A percentile compares a stretch with the other conserved stretches of the same genome.
These are phyloP conservation scores for Hypoxylon sp. DNA, from an alignment of 2,329 filamentous ascomycete species.

Conservation along the genomic window DNA sequence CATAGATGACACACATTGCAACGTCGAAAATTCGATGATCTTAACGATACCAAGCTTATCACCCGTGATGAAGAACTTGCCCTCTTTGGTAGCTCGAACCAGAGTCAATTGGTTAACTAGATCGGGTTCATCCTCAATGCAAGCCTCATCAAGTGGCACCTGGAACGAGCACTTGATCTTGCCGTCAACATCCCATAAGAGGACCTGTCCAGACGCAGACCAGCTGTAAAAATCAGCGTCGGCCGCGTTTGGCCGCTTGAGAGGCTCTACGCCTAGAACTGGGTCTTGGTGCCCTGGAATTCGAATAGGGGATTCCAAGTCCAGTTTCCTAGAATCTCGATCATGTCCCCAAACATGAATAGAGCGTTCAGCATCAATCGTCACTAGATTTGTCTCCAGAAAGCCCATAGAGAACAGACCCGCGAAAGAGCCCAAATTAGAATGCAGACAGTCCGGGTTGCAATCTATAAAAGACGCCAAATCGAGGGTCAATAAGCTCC, in stretches of 20 bases:
- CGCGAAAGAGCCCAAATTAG: constrained; percentile 49
- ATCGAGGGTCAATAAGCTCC: constrained; percentile 63
- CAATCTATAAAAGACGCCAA: constrained; percentile 59
- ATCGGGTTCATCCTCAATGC: constrained; percentile 60
- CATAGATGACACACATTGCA: constrained; percentile 71
- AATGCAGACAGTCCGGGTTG: constrained; percentile 51
- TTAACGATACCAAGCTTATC: constrained; percentile 87
- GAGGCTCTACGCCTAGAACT: constrained; percentile 75
- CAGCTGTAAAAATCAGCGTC: constrained; percentile 86
- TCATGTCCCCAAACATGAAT: constrained; percentile 72
- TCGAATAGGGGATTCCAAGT: constrained; percentile 55
- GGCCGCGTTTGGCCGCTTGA: constrained; percentile 67
- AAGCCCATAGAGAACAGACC: constrained; percentile 75
- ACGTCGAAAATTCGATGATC: constrained; percentile 70
- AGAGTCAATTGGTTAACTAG: constrained; percentile 66
- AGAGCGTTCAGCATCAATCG: constrained; percentile 77
- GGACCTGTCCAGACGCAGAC: constrained; percentile 80
- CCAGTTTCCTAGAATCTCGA: constrained; percentile 52
- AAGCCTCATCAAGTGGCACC: constrained; percentile 73
- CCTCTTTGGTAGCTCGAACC: constrained; percentile 67
- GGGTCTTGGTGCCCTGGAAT: constrained; percentile 71
- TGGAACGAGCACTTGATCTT: constrained; percentile 69
- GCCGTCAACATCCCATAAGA: constrained; percentile 84
- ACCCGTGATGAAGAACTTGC: constrained; percentile 77
- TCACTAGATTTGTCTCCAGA: constrained; percentile 71